Evolutionary conservation across 495 filamentous ascomycete species (phyloP).

Genomic region (Bacidia gigantensis): DNA sequence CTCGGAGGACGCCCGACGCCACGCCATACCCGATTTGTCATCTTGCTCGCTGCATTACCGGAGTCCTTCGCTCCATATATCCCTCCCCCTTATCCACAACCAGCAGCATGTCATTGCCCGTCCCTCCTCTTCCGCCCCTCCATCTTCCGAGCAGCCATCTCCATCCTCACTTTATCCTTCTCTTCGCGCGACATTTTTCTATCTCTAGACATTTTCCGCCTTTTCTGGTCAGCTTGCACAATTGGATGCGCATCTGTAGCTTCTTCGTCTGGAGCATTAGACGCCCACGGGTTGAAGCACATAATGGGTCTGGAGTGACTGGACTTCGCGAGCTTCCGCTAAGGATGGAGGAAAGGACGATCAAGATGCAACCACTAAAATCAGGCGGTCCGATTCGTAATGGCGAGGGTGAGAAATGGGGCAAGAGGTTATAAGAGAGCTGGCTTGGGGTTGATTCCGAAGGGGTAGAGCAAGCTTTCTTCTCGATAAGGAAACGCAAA

Average conservation of each 20-base stretch:
- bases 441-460: too few relatives aligned
- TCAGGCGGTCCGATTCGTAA: too few relatives aligned
- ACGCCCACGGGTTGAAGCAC: not conserved
- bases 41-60: too few relatives aligned
- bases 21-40: too few relatives aligned
- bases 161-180: slow-evolving; percentile 11
- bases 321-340: too few relatives aligned
- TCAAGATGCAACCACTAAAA: not conserved
- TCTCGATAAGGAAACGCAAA: not conserved
- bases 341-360: not conserved
- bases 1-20: too few relatives aligned
- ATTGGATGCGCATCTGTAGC: too few relatives aligned
- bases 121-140: slow-evolving; percentile 1
- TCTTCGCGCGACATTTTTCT: slow-evolving; percentile 9
- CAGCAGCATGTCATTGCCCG: slow-evolving; percentile 7
- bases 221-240: slow-evolving; percentile 4
- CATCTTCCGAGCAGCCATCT: slow-evolving; percentile 6
- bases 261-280: not conserved
- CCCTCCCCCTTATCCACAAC: not conserved
- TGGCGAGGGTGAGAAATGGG: too few relatives aligned
- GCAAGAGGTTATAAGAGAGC: too few relatives aligned
- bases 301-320: not conserved
- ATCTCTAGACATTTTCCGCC: slow-evolving; percentile 6
- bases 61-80: too few relatives aligned
- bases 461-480: too few relatives aligned